Base-by-base conservation (phyloP, 2,329 filamentous ascomycete genomes). In the Eutypa lata region DNA sequence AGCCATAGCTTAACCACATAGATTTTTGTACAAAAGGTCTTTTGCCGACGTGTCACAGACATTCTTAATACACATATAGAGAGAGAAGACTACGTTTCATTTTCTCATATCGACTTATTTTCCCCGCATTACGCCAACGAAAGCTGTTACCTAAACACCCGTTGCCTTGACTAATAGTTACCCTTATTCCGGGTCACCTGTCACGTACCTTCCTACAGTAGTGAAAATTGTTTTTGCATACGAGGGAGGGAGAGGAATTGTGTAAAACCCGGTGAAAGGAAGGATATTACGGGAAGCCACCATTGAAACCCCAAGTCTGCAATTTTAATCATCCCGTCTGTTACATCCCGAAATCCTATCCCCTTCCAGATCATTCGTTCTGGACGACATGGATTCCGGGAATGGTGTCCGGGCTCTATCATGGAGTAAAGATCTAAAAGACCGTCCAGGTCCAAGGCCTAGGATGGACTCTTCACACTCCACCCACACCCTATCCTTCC, bases 151-250 rank as follows among this genome's bases (percentile, higher is more conserved):
- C 73, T 77, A 77, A 77, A 66, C 72, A 57, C 55, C 59, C 60
- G 63, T 55, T 60, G 55, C 55, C 60, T 73, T 77, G 74, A 77
- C 75, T 77, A 77, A 77, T 72, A 74, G 67, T 73, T 76, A 76
- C 58, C 35, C 16, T 31, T 5, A 6, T 31, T 48, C 61, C 57
- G 46, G 46, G 46, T 48, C 46, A 48, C 46, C 46, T 48, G 46
- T 24, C 26, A 48, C 46, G 35, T 14, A 45, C 21, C 18, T 45
- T 24, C 19, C 42, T 19, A 38, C 35, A 38, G 35, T 7, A 45
- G 38, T 42, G 16, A 24, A 45, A 45, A 45, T 45, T 45, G 14
- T 42, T 18, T 19, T 21, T 10, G 13, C 48, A 48, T 51, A 50
- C 46, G 46, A 18, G 47, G 33, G 47, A 52, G 35, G 21, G 26